phyloP scores from a whole-genome alignment of 2,329 filamentous ascomycete genomes.

The Cladosporium austrohemisphaericum region DNA sequence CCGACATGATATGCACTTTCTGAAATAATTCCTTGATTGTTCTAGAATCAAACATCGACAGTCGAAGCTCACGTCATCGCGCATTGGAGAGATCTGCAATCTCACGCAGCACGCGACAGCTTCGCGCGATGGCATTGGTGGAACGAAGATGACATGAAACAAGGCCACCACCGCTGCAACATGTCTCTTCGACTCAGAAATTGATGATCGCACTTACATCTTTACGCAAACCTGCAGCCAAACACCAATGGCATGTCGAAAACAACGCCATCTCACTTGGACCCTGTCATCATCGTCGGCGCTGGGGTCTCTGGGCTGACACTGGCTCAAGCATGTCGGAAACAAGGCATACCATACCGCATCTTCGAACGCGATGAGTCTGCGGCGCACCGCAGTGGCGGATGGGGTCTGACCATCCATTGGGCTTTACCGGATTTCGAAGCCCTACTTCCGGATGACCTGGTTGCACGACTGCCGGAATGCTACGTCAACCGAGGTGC shows the following conservation, averaged over 20 bases:
- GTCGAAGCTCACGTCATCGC: slow-evolving; percentile 9
- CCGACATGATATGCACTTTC: too few species aligned
- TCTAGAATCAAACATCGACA: too few species aligned
- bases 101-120: slow-evolving; percentile 1
- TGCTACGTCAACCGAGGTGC: slow-evolving; percentile 54
- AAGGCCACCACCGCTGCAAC: slow-evolving; percentile 4
- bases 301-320: slow-evolving; percentile 22
- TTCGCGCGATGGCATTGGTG: slow-evolving; percentile 5
- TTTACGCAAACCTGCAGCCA: too few species aligned
- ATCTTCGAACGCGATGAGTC: slow-evolving; percentile 23
- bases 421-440: slow-evolving; percentile 56
- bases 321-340: slow-evolving; percentile 21
- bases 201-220: too few species aligned
- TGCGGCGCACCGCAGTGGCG: slow-evolving; percentile 14
- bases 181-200: not conserved
- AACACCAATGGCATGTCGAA: slow-evolving; percentile 10
- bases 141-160: not conserved
- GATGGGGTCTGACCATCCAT: slow-evolving; percentile 62
- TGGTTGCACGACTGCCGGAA: slow-evolving; percentile 46
- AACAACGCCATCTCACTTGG: not conserved
- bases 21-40: too few species aligned
- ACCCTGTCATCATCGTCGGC: slow-evolving; percentile 21
- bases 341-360: slow-evolving; percentile 18
- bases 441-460: slow-evolving; percentile 47
- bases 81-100: not conserved